phyloP scores from a whole-genome alignment of 2,329 filamentous ascomycete genomes.

The Laburnicola sp. region DNA sequence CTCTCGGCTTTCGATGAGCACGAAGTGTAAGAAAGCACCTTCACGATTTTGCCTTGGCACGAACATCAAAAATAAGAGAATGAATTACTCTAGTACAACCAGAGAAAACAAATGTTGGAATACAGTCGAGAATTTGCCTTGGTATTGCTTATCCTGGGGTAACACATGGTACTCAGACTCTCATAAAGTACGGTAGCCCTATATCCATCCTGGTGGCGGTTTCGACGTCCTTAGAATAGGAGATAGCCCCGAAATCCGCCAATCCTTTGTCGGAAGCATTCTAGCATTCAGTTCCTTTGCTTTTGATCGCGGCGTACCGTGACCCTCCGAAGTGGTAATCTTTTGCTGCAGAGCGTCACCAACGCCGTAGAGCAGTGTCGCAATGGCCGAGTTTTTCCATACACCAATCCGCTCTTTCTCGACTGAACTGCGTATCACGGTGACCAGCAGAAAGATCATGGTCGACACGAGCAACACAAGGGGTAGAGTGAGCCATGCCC shows the following conservation, averaged over 20 bases:
- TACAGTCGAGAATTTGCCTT: no score
- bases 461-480: conserved; percentile 21
- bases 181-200: not conserved
- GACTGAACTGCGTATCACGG: conserved; percentile 20
- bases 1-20: no score
- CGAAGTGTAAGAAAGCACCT: no score
- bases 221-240: not conserved
- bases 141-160: no score
- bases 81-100: no score
- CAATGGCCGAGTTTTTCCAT: conserved; percentile 34
- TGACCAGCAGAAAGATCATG: conserved; percentile 29
- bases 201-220: conserved; percentile 35
- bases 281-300: conserved; percentile 31
- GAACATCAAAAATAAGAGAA: no score
- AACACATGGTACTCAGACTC: no score
- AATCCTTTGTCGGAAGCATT: conserved; percentile 19
- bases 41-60: no score
- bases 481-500: conserved; percentile 39
- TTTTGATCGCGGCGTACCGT: conserved; percentile 23
- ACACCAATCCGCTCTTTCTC: conserved; percentile 24
- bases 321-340: conserved; percentile 8
- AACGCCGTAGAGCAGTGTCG: conserved; percentile 25
- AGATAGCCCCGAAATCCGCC: conserved; percentile 24
- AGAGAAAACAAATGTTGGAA: no score
- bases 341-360: conserved; percentile 21